Percentiles rank a stretch among this genome's conserved stretches.
These are phyloP conservation scores for Cordyceps cicadae DNA, from an alignment of 2,329 filamentous ascomycete species.

Conservation along the genomic window DNA sequence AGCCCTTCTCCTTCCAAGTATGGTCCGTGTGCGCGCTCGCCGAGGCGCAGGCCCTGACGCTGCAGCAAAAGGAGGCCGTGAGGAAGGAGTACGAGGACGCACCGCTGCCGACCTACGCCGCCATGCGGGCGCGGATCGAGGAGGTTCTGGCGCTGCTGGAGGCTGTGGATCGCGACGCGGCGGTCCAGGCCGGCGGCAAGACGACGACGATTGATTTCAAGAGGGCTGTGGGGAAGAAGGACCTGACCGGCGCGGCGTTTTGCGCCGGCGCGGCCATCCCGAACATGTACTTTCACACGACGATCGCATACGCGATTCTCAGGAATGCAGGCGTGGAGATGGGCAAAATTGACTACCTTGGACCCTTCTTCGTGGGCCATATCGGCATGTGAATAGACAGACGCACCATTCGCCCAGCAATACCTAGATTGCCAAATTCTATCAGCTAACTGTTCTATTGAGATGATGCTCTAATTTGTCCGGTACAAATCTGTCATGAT, in stretches of 20 bases:
- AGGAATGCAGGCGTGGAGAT: constrained; percentile 53
- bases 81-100: background rate
- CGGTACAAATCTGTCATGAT: too few species aligned
- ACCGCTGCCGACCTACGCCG: constrained; percentile 24
- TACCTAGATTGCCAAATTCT: too few species aligned
- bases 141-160: background rate
- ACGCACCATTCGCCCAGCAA: too few species aligned
- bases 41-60: constrained; percentile 1
- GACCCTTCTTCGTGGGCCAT: constrained; percentile 16
- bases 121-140: constrained; percentile 26
- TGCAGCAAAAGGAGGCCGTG: background rate
- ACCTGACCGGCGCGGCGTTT: constrained; percentile 31
- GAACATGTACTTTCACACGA: constrained; percentile 57
- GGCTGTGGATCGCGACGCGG: constrained; percentile 16
- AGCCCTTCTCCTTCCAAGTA: constrained; percentile 22
- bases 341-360: constrained; percentile 50
- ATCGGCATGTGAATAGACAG: background rate
- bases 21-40: constrained; percentile 15
- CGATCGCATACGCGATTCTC: constrained; percentile 51
- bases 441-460: too few species aligned
- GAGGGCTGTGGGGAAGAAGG: constrained; percentile 15
- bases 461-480: too few species aligned
- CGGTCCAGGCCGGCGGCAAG: constrained; percentile 22
- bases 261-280: constrained; percentile 41
- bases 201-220: constrained; percentile 24